Evolutionary conservation across 2,329 filamentous ascomycete species (phyloP), one percentile per base, ranked within the genome.

Genomic region (Meredithiella fracta): DNA sequence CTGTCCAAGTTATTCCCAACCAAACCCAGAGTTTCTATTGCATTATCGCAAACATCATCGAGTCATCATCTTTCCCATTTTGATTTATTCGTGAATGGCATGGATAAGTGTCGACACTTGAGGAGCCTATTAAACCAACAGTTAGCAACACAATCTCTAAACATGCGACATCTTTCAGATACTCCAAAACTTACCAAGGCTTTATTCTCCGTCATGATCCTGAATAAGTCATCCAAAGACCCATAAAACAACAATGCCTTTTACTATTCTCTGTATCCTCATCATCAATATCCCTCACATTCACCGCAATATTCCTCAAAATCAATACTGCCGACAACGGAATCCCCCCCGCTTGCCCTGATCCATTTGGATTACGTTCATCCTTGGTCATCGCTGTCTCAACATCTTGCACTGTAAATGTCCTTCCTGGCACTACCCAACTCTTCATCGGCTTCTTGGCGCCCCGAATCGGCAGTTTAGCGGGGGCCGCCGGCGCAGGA

Each of bases 281-380:
- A 47, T 70, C 69, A 58, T 73, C 73, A 44, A 73, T 75, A 3
- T 65, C 65, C 60, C 68, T 65, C 17, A 80, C 71, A 62, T 83
- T 85, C 60, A 74, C 76, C 11, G 86, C 86, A 59, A 92, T 79
- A 65, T 92, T 92, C 29, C 86, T 78, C 49, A 92, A 73, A 37
- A 92, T 84, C 26, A 91, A 73, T 14, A 85, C 82, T 1, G 85
- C 83, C 55, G 83, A 86, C 5, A 91, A 73, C n/a, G 86, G 85
- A 37, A 91, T 82, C 3, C 86, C 86, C 1, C 83, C 83, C 1
- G 86, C 82, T 63, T 88, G 77, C 1, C 74, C 70, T 3, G 74
- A 69, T 7, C 72, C 72, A 59, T 80, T 76, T 9, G 76, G 74
- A 60, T 79, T 79, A 50, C 74, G 70, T 64, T 80, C 77, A 62